Evolutionary conservation across 345 rosid genomes (phyloP), one percentile per base, ranked within the genome.

Genomic region (Gossypium australe): DNA sequence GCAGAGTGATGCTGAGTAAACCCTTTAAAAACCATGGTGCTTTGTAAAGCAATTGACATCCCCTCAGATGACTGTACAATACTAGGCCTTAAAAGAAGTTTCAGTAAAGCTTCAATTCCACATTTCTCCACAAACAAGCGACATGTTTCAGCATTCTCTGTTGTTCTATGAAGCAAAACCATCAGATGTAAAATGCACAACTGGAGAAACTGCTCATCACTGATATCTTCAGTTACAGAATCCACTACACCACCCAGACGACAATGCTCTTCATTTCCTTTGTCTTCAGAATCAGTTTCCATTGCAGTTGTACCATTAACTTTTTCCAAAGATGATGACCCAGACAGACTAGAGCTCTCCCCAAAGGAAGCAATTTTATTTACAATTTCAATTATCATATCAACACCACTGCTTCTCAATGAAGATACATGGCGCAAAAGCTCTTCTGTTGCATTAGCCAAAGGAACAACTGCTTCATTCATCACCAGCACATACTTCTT

Each of bases 11-110:
- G 94, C 77, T 89, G 97, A 17, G 95, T 91, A 80, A 94, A 92
- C 77, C 97, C 97, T 85, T 94, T 94, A 81, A 94, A 94, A 74
- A 94, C 98, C 91, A 91, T 91, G 73, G 97, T 88, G 89, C 97
- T 92, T 69, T 92, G 98, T 79, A 94, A 85, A 70, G 97, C 97
- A 83, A 92, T 92, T 75, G 95, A 89, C 88, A 89, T 89, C 70
- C 98, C 98, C 80, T 94, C 98, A 75, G 97, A 91, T 56, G 98
- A 92, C 77, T 92, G 95, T 74, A 92, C 93, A 82, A 94, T 89
- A 82, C 87, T 89, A 24, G 95, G 94, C 77, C 88, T 87, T 67
- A 94, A 80, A 34, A 94, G 84, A 85, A 92, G 97, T 82, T 89
- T 94, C 69, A 94, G 82, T 60, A 94, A 80, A 41, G 95, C 91